These are phyloP conservation scores for Quercus glauca DNA, from an alignment of 306 rosid species.

Conservation along the genomic window DNA sequence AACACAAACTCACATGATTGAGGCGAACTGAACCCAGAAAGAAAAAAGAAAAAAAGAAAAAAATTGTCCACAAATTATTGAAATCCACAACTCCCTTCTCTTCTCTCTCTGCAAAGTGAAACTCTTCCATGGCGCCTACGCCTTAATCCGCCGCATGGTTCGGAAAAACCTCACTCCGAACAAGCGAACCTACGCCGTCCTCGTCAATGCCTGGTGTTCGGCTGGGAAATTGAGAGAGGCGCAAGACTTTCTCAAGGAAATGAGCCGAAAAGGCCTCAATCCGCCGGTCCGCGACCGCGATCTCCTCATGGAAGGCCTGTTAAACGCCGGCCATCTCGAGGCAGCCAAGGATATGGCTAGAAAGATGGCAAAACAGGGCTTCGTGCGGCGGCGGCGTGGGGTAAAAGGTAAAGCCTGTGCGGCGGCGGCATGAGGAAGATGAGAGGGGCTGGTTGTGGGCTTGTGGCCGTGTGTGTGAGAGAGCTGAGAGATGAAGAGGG, in stretches of 20 bases:
- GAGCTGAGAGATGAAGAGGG: too few species aligned
- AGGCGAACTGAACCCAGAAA: too few species aligned
- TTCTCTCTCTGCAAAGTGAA: conserved; percentile 64
- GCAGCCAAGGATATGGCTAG: conserved; percentile 73
- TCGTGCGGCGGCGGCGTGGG: too few species aligned
- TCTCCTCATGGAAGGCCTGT: conserved; percentile 75
- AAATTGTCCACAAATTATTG: conserved; percentile 45
- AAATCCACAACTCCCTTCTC: conserved; percentile 66
- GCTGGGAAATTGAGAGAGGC: conserved; percentile 80
- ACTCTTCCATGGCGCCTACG: conserved; percentile 81
- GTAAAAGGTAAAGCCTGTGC: too few species aligned
- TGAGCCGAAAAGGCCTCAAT: conserved; percentile 76
- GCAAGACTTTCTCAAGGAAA: conserved; percentile 58
- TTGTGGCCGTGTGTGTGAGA: too few species aligned
- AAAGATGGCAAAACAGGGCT: conserved; percentile 65
- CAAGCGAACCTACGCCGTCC: conserved; percentile 55
- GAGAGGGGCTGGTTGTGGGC: too few species aligned
- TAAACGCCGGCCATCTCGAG: conserved; percentile 71
- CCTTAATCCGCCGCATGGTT: conserved; percentile 72
- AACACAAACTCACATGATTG: too few species aligned
- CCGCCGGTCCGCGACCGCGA: conserved; percentile 90
- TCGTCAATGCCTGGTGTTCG: conserved; percentile 91
- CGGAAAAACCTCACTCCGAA: conserved; percentile 57
- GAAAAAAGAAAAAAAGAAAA: too few species aligned
- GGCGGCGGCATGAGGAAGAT: too few species aligned